Evolutionary conservation across 2,329 filamentous ascomycete species (phyloP).

Genomic region (Zymoseptoria ardabiliae): DNA sequence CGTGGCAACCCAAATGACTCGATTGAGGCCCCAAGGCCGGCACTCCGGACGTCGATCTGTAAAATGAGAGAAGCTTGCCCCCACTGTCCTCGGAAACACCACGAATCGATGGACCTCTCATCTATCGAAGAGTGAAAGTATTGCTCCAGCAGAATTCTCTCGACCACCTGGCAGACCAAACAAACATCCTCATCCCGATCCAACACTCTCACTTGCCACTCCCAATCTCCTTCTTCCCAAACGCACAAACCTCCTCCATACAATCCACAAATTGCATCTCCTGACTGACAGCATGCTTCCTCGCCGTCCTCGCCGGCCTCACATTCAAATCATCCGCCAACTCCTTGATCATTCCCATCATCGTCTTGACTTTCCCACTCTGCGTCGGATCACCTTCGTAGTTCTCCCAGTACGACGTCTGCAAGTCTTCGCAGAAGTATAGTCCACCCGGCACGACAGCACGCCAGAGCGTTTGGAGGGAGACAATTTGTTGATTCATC

Average conservation of each 20-base stretch:
- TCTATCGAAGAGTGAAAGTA: too few relatives aligned
- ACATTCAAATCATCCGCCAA: conserved; percentile 21
- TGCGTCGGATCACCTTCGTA: conserved; percentile 19
- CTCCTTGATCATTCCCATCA: conserved; percentile 22
- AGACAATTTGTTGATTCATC: conserved; percentile 35
- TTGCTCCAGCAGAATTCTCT: too few relatives aligned
- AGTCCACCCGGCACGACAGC: conserved; percentile 31
- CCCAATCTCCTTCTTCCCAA: conserved; percentile 7
- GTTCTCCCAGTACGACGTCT: conserved; percentile 19
- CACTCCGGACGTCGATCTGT: too few relatives aligned
- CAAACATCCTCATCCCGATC: background rate
- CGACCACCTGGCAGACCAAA: too few relatives aligned
- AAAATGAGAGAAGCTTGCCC: too few relatives aligned
- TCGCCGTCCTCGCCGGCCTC: conserved; percentile 5
- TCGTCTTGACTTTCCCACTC: conserved; percentile 15
- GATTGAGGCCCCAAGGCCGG: too few relatives aligned
- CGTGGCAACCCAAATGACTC: too few relatives aligned
- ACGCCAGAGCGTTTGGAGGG: conserved; percentile 32
- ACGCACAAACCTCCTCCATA: conserved; percentile 16
- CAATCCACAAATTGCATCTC: conserved; percentile 17
- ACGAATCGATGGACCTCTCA: too few relatives aligned
- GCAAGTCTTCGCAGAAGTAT: conserved; percentile 25
- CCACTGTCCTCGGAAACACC: too few relatives aligned
- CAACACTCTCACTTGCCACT: background rate
- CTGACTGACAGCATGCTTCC: conserved; percentile 10